Evolutionary conservation across 352 stramenopile species (phyloP), one percentile per base, ranked within the genome.

Genomic region (Aphanomyces stellatus): DNA sequence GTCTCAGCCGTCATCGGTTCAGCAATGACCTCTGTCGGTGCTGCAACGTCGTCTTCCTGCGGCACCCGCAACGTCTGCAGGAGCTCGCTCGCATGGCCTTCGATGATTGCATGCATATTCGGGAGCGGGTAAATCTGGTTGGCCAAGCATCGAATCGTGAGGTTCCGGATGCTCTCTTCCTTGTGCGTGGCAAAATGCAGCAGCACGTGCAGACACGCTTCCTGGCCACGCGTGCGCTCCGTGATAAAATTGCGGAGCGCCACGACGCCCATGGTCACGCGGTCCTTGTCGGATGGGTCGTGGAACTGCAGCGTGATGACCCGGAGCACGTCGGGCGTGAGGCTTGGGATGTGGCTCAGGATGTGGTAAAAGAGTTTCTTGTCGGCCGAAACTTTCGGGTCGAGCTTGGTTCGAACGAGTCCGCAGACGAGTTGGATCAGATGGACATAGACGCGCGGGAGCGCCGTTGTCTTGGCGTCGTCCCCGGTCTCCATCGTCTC

Each of bases 51-150:
- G 25, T 72, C 67, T 1, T 62, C 77, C 57, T 67, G 74, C 28
- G 51, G 25, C 11, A 42, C 25, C 19, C 43, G 53, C 33, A 93
- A 62, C 15, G 81, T 87, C n/a, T 74, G 63, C 7, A 91, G 79
- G 7, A 91, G 71, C 3, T 75, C 71, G 13, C 84, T 71, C 13
- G 84, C 82, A 67, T 86, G 85, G 37, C 72, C 64, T 65, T 93
- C 84, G 28, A 93, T 88, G 22, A 75, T 62, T 17, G 42, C 51
- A 65, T 89, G 87, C 22, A 90, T 70, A 1, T 70, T 60, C 13
- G 75, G 66, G 0, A 93, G 65, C 13, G 72, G 71, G 62, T 91
- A 93, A 4, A 93, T 70, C 51, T 93, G 84, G 46, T 93, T 93
- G 15, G 80, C 84, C 17, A 93, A 78, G 60, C 84, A 93, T 15